phyloP scores from a whole-genome alignment of 2,329 filamentous ascomycete species.

The Verticillium nubilum region DNA sequence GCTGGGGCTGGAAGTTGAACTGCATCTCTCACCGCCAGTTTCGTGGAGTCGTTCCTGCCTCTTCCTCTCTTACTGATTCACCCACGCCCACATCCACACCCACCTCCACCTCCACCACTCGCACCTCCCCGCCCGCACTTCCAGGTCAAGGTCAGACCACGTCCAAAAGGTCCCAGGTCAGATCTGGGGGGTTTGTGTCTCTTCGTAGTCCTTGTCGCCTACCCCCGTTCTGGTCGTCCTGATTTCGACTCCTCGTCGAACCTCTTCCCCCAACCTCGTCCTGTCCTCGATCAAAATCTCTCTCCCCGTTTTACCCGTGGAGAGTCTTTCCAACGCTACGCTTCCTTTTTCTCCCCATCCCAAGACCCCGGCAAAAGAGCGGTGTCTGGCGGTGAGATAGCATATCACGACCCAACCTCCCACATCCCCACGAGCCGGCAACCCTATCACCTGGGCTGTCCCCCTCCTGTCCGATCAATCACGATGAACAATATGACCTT shows the following conservation, averaged over 20 bases:
- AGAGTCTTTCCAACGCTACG: not conserved
- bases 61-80: slow-evolving; percentile 7
- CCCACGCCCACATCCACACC: slow-evolving; percentile 8
- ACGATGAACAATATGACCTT: slow-evolving; percentile 53
- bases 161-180: not conserved
- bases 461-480: slow-evolving; percentile 16
- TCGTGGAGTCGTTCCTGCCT: slow-evolving; percentile 13
- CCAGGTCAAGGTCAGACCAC: not conserved
- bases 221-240: slow-evolving; percentile 2
- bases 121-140: slow-evolving; percentile 5
- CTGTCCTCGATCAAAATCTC: slow-evolving; percentile 5
- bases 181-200: not conserved
- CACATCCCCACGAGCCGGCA: slow-evolving; percentile 5
- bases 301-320: slow-evolving; percentile 3
- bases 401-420: slow-evolving; percentile 13
- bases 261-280: slow-evolving; percentile 4
- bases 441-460: slow-evolving; percentile 20
- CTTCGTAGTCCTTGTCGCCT: slow-evolving; percentile 3
- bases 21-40: slow-evolving; percentile 24
- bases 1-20: slow-evolving; percentile 20
- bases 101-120: slow-evolving; percentile 4
- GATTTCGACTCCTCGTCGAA: slow-evolving; percentile 1
- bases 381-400: slow-evolving; percentile 31
- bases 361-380: slow-evolving; percentile 27
- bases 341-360: slow-evolving; percentile 5